These are phyloP conservation scores for Eimeria maxima DNA, from an alignment of 169 alveolate genomes.

Conservation along the genomic window DNA sequence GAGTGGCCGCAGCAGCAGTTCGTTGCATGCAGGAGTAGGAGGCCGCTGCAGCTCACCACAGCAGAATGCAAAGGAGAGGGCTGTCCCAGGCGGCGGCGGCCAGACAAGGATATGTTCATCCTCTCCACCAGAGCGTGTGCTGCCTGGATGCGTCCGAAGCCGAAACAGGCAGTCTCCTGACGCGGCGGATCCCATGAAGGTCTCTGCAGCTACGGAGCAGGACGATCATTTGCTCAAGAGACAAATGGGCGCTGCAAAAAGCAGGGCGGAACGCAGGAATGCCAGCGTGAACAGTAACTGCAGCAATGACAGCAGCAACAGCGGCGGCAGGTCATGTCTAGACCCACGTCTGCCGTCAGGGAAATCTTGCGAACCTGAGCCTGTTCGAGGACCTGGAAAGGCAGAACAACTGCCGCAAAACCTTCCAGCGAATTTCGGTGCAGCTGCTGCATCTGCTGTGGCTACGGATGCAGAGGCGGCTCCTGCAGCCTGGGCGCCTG, in stretches of 20 bases:
- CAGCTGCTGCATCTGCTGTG: conserved; percentile 5
- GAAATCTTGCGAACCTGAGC: neutral
- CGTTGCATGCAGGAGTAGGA: conserved; percentile 13
- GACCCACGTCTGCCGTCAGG: conserved; percentile 4
- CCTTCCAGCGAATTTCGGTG: neutral
- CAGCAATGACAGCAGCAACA: neutral
- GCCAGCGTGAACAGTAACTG: neutral
- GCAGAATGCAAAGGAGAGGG: neutral
- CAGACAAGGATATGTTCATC: neutral
- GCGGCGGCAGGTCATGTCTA: conserved; percentile 28
- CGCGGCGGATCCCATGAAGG: conserved; percentile 52
- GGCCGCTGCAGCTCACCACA: neutral
- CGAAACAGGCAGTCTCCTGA: conserved; percentile 4
- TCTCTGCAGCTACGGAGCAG: conserved; percentile 26
- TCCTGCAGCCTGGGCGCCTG: neutral
- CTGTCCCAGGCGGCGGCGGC: neutral
- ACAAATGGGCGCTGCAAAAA: conserved; percentile 9
- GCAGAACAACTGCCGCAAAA: neutral
- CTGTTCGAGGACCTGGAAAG: neutral
- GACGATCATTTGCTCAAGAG: neutral
- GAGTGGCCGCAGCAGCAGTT: neutral
- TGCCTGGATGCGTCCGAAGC: neutral
- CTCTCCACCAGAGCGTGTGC: neutral
- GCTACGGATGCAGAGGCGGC: conserved; percentile 14
- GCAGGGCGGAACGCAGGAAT: neutral